Evolutionary conservation across 768 basidiomycete genomes (phyloP).

Genomic region (Naematelia aurantialba): DNA sequence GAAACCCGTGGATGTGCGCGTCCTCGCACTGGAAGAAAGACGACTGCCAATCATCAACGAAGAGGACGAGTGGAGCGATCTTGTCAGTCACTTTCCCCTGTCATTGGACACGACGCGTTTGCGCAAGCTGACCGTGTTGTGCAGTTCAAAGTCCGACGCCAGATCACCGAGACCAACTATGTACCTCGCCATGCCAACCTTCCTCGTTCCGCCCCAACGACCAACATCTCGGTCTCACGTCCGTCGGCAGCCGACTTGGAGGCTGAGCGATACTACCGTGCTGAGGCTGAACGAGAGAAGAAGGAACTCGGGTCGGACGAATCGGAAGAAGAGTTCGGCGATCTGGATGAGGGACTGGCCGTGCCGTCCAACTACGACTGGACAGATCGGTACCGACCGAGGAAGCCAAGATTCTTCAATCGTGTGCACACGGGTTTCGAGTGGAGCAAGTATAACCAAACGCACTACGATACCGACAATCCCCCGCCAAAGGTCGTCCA

Average conservation of each 20-base stretch:
- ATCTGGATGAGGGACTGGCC: conserved; percentile 81
- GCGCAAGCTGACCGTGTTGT: neutral
- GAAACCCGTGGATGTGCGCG: conserved; percentile 65
- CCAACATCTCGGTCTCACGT: conserved; percentile 47
- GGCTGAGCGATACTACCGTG: conserved; percentile 84
- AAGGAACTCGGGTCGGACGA: conserved; percentile 34
- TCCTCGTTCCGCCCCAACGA: neutral
- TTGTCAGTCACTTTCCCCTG: conserved; percentile 28
- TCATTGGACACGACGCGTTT: neutral
- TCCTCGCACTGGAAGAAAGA: conserved; percentile 70
- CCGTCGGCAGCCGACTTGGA: conserved; percentile 67
- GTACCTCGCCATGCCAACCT: neutral
- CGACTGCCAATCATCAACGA: conserved; percentile 73
- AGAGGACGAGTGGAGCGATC: conserved; percentile 43
- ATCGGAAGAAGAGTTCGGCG: conserved; percentile 54
- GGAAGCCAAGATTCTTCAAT: conserved; percentile 98
- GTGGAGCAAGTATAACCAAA: conserved; percentile 99
- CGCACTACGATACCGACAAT: conserved; percentile 95
- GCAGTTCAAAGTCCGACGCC: neutral
- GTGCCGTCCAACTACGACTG: conserved; percentile 66
- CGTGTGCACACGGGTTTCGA: conserved; percentile 98
- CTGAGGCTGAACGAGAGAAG: conserved; percentile 50
- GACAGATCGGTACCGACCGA: conserved; percentile 97
- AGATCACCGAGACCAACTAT: neutral
- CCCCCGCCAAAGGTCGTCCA: conserved; percentile 99